Evolutionary conservation across 345 rosid genomes (phyloP), one percentile per base, ranked within the genome.

Genomic region (Heritiera fomes): DNA sequence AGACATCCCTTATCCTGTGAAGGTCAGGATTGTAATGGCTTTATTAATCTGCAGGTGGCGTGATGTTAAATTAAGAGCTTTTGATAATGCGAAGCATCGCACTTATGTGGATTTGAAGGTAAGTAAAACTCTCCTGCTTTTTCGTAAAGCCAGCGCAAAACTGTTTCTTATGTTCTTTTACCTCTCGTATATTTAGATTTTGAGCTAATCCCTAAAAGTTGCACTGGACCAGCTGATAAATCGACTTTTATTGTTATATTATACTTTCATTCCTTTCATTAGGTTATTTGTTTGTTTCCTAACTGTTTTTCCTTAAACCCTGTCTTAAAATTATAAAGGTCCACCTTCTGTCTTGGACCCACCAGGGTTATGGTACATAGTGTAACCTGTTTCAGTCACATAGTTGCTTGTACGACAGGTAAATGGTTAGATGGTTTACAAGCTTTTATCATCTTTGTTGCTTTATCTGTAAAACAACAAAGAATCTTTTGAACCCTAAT

Each of bases 81-180:
- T 96, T 80, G 97, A 96, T 75, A 89, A 84, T 53, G 99, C 93
- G 23, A 91, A 96, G 91, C 98, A 94, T 84, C 91, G 98, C 47
- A 96, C 99, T 30, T 96, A 96, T 7, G 98, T 96, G 41, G 99
- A 96, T 84, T 83, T 96, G 85, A 96, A 96, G 97, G 99, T 88
- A 81, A 79, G 79, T 23, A 5, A 17, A 47, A 32, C 13, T 59
- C 20, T 59, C 38, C 63, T 14, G 17, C 40, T 72, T 72, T 6
- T 71, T 52, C 4, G 3, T 30, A 32, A 9, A n/a, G 59, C 32
- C 23, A 47, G 2, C 8, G 18, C 18, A 43, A 47, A 60, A 62
- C 15, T 30, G 67, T 41, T 49, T 71, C 32, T 47, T 8, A n/a
- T 41, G 40, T 75, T 61, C 17, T 15, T 61, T 23, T 28, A 14